phyloP scores from a whole-genome alignment of 2,329 filamentous ascomycete genomes.

The Penicillium verrucosum region DNA sequence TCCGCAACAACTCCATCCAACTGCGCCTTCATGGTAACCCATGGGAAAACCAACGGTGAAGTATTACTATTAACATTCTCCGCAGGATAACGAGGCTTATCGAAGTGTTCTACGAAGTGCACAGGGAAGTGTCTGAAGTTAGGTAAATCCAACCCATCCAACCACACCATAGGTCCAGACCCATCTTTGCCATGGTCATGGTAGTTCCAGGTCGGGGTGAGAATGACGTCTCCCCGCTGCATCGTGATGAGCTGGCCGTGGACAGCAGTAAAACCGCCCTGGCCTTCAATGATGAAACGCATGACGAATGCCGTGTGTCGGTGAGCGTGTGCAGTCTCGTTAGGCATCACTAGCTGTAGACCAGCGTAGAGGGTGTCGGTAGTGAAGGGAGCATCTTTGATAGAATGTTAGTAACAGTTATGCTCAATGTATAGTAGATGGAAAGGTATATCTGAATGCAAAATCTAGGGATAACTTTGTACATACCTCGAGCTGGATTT shows the following conservation, averaged over 20 bases:
- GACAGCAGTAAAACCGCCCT: constrained; percentile 56
- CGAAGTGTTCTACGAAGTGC: constrained; percentile 55
- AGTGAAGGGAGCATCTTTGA: constrained; percentile 51
- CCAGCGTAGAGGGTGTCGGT: constrained; percentile 59
- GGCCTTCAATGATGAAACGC: constrained; percentile 58
- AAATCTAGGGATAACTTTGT: neutral
- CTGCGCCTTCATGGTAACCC: constrained; percentile 44
- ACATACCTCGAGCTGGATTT: constrained; percentile 35
- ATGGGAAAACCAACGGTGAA: constrained; percentile 50
- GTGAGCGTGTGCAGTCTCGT: constrained; percentile 55
- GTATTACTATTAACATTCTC: constrained; percentile 41
- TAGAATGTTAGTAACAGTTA: neutral
- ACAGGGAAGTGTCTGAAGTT: constrained; percentile 51
- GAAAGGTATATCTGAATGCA: neutral
- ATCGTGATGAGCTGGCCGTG: constrained; percentile 54
- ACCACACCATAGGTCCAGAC: constrained; percentile 54
- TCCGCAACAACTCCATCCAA: constrained; percentile 37
- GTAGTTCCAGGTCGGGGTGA: constrained; percentile 59
- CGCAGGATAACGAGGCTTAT: constrained; percentile 50
- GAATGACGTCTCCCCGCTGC: constrained; percentile 53
- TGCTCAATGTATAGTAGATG: neutral
- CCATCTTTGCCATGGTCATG: constrained; percentile 61
- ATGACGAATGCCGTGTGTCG: constrained; percentile 56
- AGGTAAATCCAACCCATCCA: constrained; percentile 56
- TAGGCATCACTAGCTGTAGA: constrained; percentile 56